phyloP scores from a whole-genome alignment of 148 eudicot species.

The Rhododendron simsii region DNA sequence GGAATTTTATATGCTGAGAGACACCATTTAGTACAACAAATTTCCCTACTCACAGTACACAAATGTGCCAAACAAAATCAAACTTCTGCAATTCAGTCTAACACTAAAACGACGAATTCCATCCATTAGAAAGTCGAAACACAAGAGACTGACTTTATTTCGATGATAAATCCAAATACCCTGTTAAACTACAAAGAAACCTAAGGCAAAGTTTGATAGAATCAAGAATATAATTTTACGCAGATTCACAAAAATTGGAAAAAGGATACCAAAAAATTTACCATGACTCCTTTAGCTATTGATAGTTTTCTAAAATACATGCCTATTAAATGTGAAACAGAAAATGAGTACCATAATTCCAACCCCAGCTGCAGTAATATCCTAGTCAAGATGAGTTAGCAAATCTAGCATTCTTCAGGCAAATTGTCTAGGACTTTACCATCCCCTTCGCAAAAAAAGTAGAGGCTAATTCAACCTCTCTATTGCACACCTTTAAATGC shows the following conservation, averaged over 20 bases:
- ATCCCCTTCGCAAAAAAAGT: too few species aligned
- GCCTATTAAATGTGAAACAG: background rate
- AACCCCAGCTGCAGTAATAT: background rate
- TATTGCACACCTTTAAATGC: background rate
- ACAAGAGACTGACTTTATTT: background rate
- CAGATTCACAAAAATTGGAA: background rate
- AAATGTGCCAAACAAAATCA: background rate
- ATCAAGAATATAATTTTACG: background rate
- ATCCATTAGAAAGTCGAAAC: background rate
- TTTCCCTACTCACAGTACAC: background rate
- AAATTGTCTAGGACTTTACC: background rate
- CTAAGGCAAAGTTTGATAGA: background rate
- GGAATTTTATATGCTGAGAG: background rate
- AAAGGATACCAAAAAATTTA: background rate
- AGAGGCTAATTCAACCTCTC: background rate
- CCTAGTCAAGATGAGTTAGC: background rate
- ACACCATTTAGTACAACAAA: background rate
- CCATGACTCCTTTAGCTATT: background rate
- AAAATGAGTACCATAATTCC: background rate
- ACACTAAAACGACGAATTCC: background rate
- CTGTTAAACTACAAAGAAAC: background rate
- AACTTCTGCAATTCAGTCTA: background rate
- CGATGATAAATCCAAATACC: background rate
- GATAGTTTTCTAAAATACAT: background rate
- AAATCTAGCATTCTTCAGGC: background rate